These are phyloP conservation scores for Trichoderma sp. DNA, from an alignment of 2,329 filamentous ascomycete genomes.

Conservation along the genomic window DNA sequence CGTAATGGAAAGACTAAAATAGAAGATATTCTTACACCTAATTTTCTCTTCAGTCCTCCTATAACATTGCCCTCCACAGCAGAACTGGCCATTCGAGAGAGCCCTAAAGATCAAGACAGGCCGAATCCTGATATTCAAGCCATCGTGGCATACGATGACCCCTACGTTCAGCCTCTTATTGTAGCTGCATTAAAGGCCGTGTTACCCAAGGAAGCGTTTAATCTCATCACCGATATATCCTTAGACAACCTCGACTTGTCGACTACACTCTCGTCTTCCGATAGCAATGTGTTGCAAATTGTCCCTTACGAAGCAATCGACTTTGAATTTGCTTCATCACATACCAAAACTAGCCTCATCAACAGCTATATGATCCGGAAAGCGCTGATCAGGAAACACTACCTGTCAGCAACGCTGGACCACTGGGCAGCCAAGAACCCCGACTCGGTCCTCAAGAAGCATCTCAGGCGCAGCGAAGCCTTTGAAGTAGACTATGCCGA, in stretches of 20 bases:
- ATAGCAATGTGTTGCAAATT: conserved; percentile 69
- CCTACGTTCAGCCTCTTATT: conserved; percentile 87
- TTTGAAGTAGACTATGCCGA: conserved; percentile 97
- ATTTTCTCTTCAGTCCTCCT: conserved; percentile 33
- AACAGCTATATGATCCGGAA: conserved; percentile 97
- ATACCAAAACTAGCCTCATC: conserved; percentile 64
- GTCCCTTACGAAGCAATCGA: conserved; percentile 84
- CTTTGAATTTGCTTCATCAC: conserved; percentile 70
- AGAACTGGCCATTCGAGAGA: conserved; percentile 30
- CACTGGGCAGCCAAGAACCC: conserved; percentile 88
- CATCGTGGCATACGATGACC: conserved; percentile 79
- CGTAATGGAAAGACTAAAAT: conserved; percentile 30
- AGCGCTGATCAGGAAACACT: conserved; percentile 95
- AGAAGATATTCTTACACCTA: conserved; percentile 43
- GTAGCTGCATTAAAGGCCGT: conserved; percentile 67
- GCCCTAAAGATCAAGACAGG: conserved; percentile 25
- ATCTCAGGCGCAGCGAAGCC: conserved; percentile 76
- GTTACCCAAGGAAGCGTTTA: conserved; percentile 57
- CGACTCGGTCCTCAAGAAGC: conserved; percentile 63
- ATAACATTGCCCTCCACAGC: conserved; percentile 16
- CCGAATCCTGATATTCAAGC: conserved; percentile 54
- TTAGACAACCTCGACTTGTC: conserved; percentile 40
- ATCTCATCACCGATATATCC: conserved; percentile 52
- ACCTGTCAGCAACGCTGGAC: conserved; percentile 78
- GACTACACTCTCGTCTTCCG: conserved; percentile 38